Evolutionary conservation across 116 monocot genomes (phyloP).

Genomic region (Iris pallida): DNA sequence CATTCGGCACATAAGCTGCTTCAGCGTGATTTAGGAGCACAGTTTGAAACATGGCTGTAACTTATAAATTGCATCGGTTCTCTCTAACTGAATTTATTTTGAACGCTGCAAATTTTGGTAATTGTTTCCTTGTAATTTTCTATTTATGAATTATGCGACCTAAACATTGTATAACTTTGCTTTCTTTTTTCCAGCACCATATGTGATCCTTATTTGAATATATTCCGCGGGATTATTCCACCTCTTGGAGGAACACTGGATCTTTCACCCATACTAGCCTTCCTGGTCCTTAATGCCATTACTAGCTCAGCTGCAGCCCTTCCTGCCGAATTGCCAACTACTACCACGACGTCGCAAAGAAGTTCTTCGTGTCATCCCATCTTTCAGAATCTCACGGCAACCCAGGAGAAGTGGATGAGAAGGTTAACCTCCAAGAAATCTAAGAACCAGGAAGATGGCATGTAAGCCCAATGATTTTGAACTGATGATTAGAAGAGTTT

Average conservation of each 20-base stretch:
- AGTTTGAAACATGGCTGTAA: too few relatives aligned
- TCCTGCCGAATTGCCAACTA: slow-evolving; percentile 72
- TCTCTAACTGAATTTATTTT: too few relatives aligned
- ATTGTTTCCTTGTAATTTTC: too few relatives aligned
- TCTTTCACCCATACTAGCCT: slow-evolving; percentile 91
- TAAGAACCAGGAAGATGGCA: slow-evolving; percentile 13
- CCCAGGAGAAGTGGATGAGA: slow-evolving; percentile 71
- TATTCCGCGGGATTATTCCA: slow-evolving; percentile 93
- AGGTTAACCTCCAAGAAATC: slow-evolving; percentile 44
- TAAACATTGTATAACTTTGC: too few relatives aligned
- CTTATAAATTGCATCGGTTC: too few relatives aligned
- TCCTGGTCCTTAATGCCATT: slow-evolving; percentile 77
- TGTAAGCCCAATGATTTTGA: too few relatives aligned
- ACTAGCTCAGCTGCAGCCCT: slow-evolving; percentile 86
- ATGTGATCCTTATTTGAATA: slow-evolving; percentile 94
- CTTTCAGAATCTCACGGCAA: slow-evolving; percentile 29
- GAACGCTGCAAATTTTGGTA: too few relatives aligned
- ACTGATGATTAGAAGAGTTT: too few relatives aligned
- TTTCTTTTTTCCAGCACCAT: slow-evolving; percentile 50
- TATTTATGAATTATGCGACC: too few relatives aligned
- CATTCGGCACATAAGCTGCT: too few relatives aligned
- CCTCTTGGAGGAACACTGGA: slow-evolving; percentile 86
- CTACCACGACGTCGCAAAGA: slow-evolving; percentile 14
- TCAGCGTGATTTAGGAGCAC: too few relatives aligned
- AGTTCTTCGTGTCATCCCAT: neutral